Evolutionary conservation across 495 filamentous ascomycete species (phyloP), one percentile per base, ranked within the genome.

Genomic region (Endocarpon pusillum): DNA sequence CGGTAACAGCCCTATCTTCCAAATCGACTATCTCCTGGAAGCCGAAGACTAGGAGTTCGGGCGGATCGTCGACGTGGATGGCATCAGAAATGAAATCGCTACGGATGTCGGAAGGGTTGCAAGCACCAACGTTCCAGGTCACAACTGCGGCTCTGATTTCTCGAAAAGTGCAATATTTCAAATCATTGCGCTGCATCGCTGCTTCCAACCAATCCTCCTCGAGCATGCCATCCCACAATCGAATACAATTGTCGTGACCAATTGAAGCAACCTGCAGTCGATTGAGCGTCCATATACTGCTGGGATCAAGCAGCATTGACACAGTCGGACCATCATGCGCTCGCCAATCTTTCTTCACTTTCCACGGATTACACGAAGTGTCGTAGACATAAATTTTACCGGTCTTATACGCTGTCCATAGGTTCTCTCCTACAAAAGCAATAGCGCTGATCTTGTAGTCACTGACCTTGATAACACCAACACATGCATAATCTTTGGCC

Each of bases 1-100:
- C 89, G 35, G 86, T 94, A 39, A 89, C 75, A 42, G 81, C 91
- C 60, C 94, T 97, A 51, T 96, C 83, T 47, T 97, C 89, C 10
- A 97, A 59, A 46, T 97, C 91, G 9, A 97, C 87, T 6, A 97
- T 64, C 52, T 97, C 89, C 50, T 97, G 89, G 51, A 97, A 97
- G 7, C 89, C 89, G 66, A 96, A 97, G 3, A 97, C 71, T 3
- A 97, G 59, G 32, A 97, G 78, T 43, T 96, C 89, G 0, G 89
- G 83, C 6, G 77, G 73, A 33, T 77, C 64, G 36, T 78, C 74
- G 20, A 61, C 66, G 38, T 73, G 61, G 25, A 93, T 59, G 0
- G 89, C 64, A 36, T 81, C 64, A 42, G 71, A 69, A 37, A 96
- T 75, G 51, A 96, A 94, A 20, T 64, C 59, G 3, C 64, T 64